Evolutionary conservation across 2,329 filamentous ascomycete genomes (phyloP).

Genomic region (Alternaria angustiovoidea): DNA sequence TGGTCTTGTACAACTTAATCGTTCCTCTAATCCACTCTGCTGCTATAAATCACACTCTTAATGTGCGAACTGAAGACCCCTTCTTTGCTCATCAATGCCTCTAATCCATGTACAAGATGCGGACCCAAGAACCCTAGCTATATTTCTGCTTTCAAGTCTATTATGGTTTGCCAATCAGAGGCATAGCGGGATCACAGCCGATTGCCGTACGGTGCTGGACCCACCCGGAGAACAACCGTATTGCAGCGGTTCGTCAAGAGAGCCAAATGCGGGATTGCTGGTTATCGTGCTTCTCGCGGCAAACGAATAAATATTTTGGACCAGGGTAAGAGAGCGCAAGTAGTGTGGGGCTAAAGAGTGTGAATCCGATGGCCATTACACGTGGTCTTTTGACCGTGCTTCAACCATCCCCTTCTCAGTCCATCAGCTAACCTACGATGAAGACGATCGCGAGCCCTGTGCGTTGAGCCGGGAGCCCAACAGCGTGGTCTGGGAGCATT

Average conservation of each 20-base stretch:
- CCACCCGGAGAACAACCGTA: slow-evolving; percentile 22
- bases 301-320: slow-evolving; percentile 21
- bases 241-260: slow-evolving; percentile 21
- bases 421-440: slow-evolving; percentile 21
- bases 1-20: not conserved
- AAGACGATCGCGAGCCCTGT: slow-evolving; percentile 38
- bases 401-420: slow-evolving; percentile 14
- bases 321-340: slow-evolving; percentile 8
- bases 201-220: slow-evolving; percentile 21
- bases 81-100: not conserved
- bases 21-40: slow-evolving; percentile 5
- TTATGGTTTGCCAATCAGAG: slow-evolving; percentile 33
- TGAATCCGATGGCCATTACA: slow-evolving; percentile 20
- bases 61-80: slow-evolving; percentile 7
- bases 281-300: slow-evolving; percentile 46
- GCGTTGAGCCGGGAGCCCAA: slow-evolving; percentile 41
- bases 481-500: slow-evolving; percentile 40
- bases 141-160: slow-evolving; percentile 9
- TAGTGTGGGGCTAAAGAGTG: slow-evolving; percentile 8
- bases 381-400: slow-evolving; percentile 23
- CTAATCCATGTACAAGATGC: slow-evolving; percentile 21
- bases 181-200: slow-evolving; percentile 22
- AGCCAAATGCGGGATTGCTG: slow-evolving; percentile 26
- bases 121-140: slow-evolving; percentile 24
- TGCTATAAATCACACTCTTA: slow-evolving; percentile 19